Base-by-base conservation (phyloP, 768 basidiomycete species). In the Filobasidium floriforme region DNA sequence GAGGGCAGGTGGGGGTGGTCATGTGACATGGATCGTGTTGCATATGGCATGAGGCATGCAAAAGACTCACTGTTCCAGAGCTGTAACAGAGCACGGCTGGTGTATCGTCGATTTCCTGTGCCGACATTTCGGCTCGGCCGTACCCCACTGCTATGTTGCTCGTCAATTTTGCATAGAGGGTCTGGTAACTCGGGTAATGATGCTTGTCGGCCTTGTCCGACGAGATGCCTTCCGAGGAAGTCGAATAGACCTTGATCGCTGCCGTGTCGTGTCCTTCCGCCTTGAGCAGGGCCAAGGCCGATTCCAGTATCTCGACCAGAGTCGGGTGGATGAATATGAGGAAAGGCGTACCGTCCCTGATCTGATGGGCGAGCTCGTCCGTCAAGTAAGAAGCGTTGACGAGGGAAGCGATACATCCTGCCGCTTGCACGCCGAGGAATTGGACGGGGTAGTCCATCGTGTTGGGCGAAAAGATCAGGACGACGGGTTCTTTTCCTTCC, bases 381-480 rank as follows among this genome's bases (percentile, higher is more conserved):
- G 85, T 75, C 1, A 85, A 87, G 72, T 89, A 92, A 0, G 82
- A 81, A 66, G 83, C 85, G 74, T 90, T 92, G 19, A 88, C 87
- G 19, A 89, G 84, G 0, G 90, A 89, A 61, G 84, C 83, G 55
- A 84, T 79, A 15, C 89, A 72, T 1, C 88, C 89, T 0, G 87
- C 88, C 0, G 89, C 87, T 52, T 79, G 79, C 10, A 72, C 72
- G 1, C 73, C 77, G 0, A 70, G 62, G 22, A 87, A 80, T 73
- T 77, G 76, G 57, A 85, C 73, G 0, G 85, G 83, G 79, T 81
- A 87, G 41, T 80, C 79, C 49, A 90, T 71, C 19, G 81, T 85
- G 78, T 92, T 91, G 10, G 83, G 85, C 60, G 77, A 75, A 63
- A 77, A 89, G 7, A 91, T 80, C 67, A 88, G 80, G 22, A 85